Evolutionary conservation across 2,329 filamentous ascomycete species (phyloP).

Genomic region (Colletotrichum kahawae): DNA sequence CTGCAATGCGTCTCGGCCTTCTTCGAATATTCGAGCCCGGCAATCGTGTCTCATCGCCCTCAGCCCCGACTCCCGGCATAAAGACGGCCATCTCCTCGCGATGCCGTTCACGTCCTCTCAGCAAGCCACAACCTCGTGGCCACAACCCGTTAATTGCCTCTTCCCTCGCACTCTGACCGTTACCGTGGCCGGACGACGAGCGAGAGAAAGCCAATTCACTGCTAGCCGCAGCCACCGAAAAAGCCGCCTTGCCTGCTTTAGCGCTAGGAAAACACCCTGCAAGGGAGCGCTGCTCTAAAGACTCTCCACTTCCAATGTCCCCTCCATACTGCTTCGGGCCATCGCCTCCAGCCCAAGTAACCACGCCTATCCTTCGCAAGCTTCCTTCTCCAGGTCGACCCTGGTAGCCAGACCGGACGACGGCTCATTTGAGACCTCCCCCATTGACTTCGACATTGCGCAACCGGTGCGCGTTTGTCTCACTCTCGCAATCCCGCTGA

Average conservation of each 20-base stretch:
- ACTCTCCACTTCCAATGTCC: neutral
- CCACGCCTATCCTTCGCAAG: neutral
- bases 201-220: neutral
- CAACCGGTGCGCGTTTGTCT: neutral
- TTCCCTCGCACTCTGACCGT: neutral
- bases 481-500: neutral
- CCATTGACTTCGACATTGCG: neutral
- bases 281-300: neutral
- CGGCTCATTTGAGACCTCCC: neutral
- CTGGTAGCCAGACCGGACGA: neutral
- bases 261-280: slow-evolving; percentile 3
- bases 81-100: neutral
- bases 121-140: slow-evolving; percentile 2
- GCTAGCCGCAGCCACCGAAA: slow-evolving; percentile 7
- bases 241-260: slow-evolving; percentile 5
- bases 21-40: neutral
- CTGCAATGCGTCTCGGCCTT: neutral
- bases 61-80: neutral
- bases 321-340: slow-evolving; percentile 13
- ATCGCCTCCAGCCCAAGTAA: slow-evolving; percentile 4
- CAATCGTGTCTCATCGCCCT: neutral
- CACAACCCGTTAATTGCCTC: neutral
- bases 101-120: neutral
- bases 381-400: neutral
- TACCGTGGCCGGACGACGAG: neutral